Percentiles rank a stretch among this genome's conserved stretches.
Evolutionary conservation across 1,139 yeast genomes (phyloP).

Genomic region (Candida albicans): DNA sequence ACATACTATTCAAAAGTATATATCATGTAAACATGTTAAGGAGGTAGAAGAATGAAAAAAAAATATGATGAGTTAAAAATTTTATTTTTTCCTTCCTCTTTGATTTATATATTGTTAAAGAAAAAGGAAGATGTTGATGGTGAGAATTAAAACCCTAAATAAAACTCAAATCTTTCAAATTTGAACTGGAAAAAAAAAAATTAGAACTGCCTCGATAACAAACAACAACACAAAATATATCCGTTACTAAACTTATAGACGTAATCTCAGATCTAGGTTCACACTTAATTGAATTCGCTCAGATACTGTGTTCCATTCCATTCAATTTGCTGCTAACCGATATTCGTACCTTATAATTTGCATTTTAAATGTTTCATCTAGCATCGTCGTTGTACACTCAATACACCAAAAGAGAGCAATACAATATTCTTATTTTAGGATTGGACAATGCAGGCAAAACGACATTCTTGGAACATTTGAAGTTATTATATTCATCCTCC

Average conservation of each 20-base stretch:
- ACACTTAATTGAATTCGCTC: background rate
- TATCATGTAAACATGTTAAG: background rate
- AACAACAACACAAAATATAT: background rate
- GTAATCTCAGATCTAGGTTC: background rate
- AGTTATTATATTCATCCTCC: conserved; percentile 37
- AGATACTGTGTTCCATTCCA: conserved; percentile 11
- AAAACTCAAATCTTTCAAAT: background rate
- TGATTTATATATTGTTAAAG: conserved; percentile 1
- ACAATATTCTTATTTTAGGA: conserved; percentile 74
- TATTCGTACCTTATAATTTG: too few relatives aligned
- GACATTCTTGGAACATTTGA: conserved; percentile 46
- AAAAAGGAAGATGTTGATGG: background rate
- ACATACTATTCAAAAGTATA: conserved; percentile 3
- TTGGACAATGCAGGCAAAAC: conserved; percentile 97
- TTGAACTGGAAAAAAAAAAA: background rate
- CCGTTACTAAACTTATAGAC: too few relatives aligned
- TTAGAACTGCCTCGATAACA: background rate
- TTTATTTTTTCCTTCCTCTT: background rate
- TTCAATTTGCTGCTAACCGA: conserved; percentile 13
- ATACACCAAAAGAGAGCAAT: conserved; percentile 49
- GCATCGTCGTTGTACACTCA: conserved; percentile 50
- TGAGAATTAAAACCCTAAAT: too few relatives aligned
- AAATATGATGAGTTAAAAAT: background rate
- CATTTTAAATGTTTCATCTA: conserved; percentile 39
- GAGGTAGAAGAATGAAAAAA: background rate